Evolutionary conservation across 140 eudicot species (phyloP).

Genomic region (Stevia rebaudiana): DNA sequence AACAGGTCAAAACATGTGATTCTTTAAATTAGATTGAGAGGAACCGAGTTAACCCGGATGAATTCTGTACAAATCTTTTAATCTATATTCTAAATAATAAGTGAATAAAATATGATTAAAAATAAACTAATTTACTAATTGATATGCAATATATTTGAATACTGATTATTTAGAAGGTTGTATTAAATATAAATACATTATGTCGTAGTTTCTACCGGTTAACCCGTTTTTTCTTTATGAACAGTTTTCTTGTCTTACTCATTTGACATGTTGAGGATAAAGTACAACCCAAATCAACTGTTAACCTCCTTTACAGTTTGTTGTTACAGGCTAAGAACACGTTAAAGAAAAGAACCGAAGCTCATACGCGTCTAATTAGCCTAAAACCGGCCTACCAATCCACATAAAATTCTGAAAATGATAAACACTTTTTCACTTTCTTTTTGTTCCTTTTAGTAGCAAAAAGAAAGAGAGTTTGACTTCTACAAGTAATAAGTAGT

Average conservation of each 20-base stretch:
- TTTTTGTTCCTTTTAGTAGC: slow-evolving; percentile 26
- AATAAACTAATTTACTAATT: neutral
- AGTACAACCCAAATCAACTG: neutral
- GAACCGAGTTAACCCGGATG: neutral
- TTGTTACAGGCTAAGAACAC: neutral
- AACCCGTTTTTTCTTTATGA: neutral
- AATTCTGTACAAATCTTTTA: neutral
- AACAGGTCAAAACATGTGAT: neutral
- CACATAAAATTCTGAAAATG: slow-evolving; percentile 31
- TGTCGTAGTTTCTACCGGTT: neutral
- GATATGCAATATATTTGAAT: neutral
- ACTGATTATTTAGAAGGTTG: neutral
- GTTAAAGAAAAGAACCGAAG: neutral
- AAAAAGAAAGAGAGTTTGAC: slow-evolving; percentile 34
- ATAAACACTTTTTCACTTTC: slow-evolving; percentile 27
- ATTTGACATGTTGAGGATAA: neutral
- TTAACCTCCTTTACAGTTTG: neutral
- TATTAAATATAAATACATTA: neutral
- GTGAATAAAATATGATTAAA: neutral
- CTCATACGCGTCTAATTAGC: slow-evolving; percentile 14
- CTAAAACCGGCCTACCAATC: slow-evolving; percentile 28
- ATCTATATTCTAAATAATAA: neutral
- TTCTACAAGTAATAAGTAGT: slow-evolving; percentile 37
- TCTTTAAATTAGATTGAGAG: neutral
- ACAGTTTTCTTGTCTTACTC: neutral